A percentile compares a stretch with the other conserved stretches of the same genome.
phyloP scores from a whole-genome alignment of 345 rosid species.

The Acer saccharum region DNA sequence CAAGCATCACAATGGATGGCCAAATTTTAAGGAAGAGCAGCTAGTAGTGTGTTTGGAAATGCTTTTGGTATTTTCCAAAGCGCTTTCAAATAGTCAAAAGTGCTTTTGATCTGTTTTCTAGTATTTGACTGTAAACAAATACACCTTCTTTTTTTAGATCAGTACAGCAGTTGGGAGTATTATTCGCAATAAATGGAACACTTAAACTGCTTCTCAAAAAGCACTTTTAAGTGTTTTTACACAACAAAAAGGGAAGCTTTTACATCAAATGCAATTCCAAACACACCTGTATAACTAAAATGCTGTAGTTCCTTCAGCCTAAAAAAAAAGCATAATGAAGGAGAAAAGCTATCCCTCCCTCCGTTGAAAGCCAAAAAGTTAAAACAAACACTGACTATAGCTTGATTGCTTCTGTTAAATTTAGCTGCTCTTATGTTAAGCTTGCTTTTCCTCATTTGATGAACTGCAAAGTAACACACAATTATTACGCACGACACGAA shows the following conservation, averaged over 20 bases:
- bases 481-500: neutral
- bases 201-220: neutral
- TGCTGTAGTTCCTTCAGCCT: neutral
- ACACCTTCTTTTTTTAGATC: too few species aligned
- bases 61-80: neutral
- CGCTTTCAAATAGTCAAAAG: neutral
- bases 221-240: neutral
- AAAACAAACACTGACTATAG: too few species aligned
- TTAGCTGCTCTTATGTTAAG: neutral
- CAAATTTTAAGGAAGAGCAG: too few species aligned
- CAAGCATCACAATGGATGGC: too few species aligned
- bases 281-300: neutral
- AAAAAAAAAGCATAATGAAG: too few species aligned
- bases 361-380: too few species aligned
- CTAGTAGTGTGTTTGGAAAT: neutral
- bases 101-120: neutral
- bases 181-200: neutral
- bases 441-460: conserved; percentile 12
- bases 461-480: conserved; percentile 11
- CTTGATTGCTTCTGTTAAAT: neutral
- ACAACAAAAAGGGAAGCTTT: neutral
- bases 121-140: too few species aligned
- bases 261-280: neutral
- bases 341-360: too few species aligned
- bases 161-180: neutral